Evolutionary conservation across 176 grass and related monocot genomes (phyloP).

Genomic region (Secale cereale): DNA sequence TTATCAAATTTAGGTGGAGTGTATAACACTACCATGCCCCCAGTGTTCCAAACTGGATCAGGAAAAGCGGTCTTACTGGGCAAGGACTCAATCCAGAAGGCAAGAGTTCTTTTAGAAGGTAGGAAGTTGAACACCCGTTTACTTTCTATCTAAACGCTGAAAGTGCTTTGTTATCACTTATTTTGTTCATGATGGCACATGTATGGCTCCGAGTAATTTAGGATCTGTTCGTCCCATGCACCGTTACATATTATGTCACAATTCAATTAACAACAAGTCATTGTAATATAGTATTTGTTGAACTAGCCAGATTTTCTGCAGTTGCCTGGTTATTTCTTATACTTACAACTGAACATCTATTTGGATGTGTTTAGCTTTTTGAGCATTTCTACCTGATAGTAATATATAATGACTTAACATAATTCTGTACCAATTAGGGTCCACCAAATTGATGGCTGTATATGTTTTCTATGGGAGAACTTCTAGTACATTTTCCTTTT

Average conservation of each 20-base stretch:
- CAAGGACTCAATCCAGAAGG: conserved; percentile 35
- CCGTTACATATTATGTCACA: not conserved
- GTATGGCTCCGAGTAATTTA: not conserved
- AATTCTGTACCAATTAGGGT: not conserved
- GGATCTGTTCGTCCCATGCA: not conserved
- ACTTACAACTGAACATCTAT: not conserved
- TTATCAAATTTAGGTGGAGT: conserved; percentile 21
- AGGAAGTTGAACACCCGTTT: not conserved
- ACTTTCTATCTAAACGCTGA: conserved; percentile 2
- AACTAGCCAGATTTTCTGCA: not conserved
- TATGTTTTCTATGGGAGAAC: not conserved
- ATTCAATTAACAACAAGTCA: conserved; percentile 14
- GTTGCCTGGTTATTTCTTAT: not conserved
- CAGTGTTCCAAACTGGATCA: conserved; percentile 52
- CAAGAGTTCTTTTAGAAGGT: conserved; percentile 48
- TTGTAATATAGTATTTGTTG: not conserved
- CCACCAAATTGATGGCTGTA: not conserved
- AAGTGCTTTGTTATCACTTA: conserved; percentile 18
- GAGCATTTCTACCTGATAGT: not conserved
- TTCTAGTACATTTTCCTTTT: not conserved
- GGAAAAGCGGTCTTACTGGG: conserved; percentile 29
- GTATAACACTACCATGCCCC: not conserved
- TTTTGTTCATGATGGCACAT: not conserved
- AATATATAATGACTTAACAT: not conserved
- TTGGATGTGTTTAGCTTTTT: not conserved